Conservation (phyloP, 192 early-diverging fungal species). For the Fimicolochytrium jonesii region DNA sequence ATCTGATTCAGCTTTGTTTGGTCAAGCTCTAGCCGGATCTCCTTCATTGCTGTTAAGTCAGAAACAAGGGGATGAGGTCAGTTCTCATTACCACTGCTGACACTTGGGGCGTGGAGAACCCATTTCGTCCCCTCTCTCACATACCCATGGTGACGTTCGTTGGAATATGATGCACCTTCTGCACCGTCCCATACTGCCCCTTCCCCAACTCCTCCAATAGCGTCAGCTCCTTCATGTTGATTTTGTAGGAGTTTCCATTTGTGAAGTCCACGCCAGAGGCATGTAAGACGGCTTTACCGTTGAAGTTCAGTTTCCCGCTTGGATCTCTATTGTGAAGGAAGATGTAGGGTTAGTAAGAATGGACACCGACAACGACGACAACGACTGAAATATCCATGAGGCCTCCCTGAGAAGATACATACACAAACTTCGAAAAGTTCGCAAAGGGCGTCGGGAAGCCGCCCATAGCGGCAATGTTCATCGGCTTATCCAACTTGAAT, state of each 20-base stretch:
- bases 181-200: slow-evolving; percentile 92
- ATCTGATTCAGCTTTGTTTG: slow-evolving; percentile 86
- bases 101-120: no score
- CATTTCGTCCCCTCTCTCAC: not conserved
- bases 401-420: no score
- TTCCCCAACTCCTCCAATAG: slow-evolving; percentile 75
- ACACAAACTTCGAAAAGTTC: slow-evolving; percentile 67
- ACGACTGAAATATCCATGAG: no score
- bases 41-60: slow-evolving; percentile 52
- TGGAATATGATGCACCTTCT: slow-evolving; percentile 80
- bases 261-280: slow-evolving; percentile 88
- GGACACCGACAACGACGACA: not conserved
- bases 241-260: slow-evolving; percentile 80
- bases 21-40: slow-evolving; percentile 90
- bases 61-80: no score
- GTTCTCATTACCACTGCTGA: no score
- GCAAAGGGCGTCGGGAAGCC: slow-evolving; percentile 50
- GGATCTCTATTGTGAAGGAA: slow-evolving; percentile 54
- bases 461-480: slow-evolving; percentile 22
- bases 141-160: slow-evolving; percentile 81
- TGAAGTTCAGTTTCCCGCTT: slow-evolving; percentile 83
- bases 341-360: not conserved
- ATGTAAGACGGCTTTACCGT: slow-evolving; percentile 87
- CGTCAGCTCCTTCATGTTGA: slow-evolving; percentile 80
- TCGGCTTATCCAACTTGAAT: slow-evolving; percentile 26